Conservation (phyloP, 2,329 filamentous ascomycete species). For the Chrysoporthe cubensis region DNA sequence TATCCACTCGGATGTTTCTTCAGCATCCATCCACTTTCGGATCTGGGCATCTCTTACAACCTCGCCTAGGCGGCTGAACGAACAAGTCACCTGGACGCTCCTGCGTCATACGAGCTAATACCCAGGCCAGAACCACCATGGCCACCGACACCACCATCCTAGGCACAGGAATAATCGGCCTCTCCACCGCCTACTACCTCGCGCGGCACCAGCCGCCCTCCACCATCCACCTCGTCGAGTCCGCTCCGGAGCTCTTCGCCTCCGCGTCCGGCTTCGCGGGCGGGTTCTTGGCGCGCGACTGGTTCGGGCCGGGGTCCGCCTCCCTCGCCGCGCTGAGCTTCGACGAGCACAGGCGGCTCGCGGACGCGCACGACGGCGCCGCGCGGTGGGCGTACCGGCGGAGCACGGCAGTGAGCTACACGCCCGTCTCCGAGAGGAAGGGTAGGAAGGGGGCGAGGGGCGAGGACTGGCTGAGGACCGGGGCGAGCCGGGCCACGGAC, state of each 20-base stretch:
- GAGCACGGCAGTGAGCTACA: slow-evolving; percentile 62
- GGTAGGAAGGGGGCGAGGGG: slow-evolving; percentile 46
- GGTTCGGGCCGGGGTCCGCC: slow-evolving; percentile 64
- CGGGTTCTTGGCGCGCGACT: slow-evolving; percentile 75
- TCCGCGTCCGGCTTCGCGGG: slow-evolving; percentile 76
- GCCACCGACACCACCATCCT: slow-evolving; percentile 61
- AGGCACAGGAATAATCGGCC: slow-evolving; percentile 71
- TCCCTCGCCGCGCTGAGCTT: slow-evolving; percentile 70
- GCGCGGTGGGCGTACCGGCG: slow-evolving; percentile 54
- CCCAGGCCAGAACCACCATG: slow-evolving; percentile 33
- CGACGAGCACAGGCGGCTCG: slow-evolving; percentile 67
- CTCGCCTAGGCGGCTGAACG: too few species aligned
- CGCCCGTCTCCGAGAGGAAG: slow-evolving; percentile 31
- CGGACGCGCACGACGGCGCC: slow-evolving; percentile 60
- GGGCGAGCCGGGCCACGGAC: slow-evolving; percentile 63
- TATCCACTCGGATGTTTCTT: too few species aligned
- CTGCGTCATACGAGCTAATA: too few species aligned
- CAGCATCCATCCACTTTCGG: too few species aligned
- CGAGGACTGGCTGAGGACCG: slow-evolving; percentile 69
- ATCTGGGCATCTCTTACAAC: too few species aligned
- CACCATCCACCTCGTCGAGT: slow-evolving; percentile 53
- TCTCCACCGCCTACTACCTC: slow-evolving; percentile 74
- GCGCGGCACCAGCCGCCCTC: slow-evolving; percentile 50
- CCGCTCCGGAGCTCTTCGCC: slow-evolving; percentile 62
- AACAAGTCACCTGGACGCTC: too few species aligned